Percentiles rank a stretch among this genome's conserved stretches.
These are phyloP conservation scores for Pseudofabraea citricarpa DNA, from an alignment of 2,329 filamentous ascomycete genomes.

Conservation along the genomic window DNA sequence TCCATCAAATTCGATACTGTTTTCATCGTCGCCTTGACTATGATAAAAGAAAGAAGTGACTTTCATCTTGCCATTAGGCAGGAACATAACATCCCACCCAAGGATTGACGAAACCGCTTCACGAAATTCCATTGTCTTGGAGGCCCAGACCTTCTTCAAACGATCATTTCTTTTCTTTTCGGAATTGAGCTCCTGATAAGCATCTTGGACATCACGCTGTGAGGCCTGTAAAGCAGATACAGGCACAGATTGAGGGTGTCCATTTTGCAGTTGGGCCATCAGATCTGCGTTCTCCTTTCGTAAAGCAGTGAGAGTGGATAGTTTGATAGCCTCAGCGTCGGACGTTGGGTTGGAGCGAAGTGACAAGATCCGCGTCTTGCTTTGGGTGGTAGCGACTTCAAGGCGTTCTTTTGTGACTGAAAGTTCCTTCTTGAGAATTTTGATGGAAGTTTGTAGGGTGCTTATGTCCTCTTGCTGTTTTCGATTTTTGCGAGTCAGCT, in stretches of 20 bases:
- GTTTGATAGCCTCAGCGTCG: slow-evolving; percentile 78
- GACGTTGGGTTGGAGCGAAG: slow-evolving; percentile 90
- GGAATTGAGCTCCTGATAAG: slow-evolving; percentile 62
- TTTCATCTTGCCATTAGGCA: slow-evolving; percentile 94
- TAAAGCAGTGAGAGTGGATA: slow-evolving; percentile 70
- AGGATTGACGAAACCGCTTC: slow-evolving; percentile 89
- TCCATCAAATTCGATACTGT: slow-evolving; percentile 80
- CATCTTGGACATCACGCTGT: slow-evolving; percentile 69
- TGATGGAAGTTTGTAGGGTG: slow-evolving; percentile 62
- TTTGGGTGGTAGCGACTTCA: slow-evolving; percentile 56
- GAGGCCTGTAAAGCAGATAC: slow-evolving; percentile 70
- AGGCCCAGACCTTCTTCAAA: slow-evolving; percentile 86
- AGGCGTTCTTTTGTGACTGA: slow-evolving; percentile 71
- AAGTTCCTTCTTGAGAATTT: slow-evolving; percentile 71
- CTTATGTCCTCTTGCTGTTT: slow-evolving; percentile 75
- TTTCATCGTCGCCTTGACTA: slow-evolving; percentile 57
- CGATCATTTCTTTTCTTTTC: slow-evolving; percentile 80
- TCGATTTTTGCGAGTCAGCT: slow-evolving; percentile 82
- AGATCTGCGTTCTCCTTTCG: slow-evolving; percentile 81
- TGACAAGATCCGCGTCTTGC: slow-evolving; percentile 77
- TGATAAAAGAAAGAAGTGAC: slow-evolving; percentile 84
- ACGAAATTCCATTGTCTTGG: slow-evolving; percentile 90
- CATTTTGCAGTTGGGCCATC: slow-evolving; percentile 62
- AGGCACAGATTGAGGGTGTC: slow-evolving; percentile 54
- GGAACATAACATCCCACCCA: slow-evolving; percentile 92